Conservation (phyloP, 2,329 filamentous ascomycete genomes). For the Plectosphaerella plurivora region DNA sequence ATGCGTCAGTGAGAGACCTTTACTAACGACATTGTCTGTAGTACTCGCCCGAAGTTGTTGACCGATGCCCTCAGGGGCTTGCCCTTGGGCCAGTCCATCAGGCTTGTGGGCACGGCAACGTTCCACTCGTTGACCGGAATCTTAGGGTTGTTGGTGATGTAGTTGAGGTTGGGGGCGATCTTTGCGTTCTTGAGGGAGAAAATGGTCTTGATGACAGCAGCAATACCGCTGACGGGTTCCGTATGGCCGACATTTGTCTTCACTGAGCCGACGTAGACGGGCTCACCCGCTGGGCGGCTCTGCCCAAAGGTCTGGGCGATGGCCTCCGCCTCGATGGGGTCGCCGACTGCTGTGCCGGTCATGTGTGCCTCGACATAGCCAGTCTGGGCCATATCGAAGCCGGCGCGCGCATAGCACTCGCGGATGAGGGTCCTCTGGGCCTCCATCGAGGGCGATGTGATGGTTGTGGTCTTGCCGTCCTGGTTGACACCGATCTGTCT, state of each 20-base stretch:
- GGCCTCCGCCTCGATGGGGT: constrained; percentile 35
- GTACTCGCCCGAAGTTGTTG: background rate
- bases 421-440: constrained; percentile 29
- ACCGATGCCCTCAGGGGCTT: constrained; percentile 27
- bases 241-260: constrained; percentile 34
- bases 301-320: constrained; percentile 25
- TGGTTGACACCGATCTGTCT: constrained; percentile 28
- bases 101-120: constrained; percentile 18
- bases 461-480: constrained; percentile 37
- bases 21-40: no score
- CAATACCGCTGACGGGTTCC: constrained; percentile 27
- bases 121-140: constrained; percentile 13
- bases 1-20: no score
- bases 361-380: constrained; percentile 42
- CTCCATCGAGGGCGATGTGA: constrained; percentile 25
- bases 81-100: constrained; percentile 17
- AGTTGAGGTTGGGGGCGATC: constrained; percentile 12
- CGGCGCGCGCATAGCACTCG: constrained; percentile 25
- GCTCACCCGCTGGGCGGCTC: constrained; percentile 22
- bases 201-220: constrained; percentile 25
- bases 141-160: constrained; percentile 10
- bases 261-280: constrained; percentile 23
- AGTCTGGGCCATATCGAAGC: constrained; percentile 17
- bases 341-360: constrained; percentile 51
- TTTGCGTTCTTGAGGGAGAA: constrained; percentile 14